Evolutionary conservation across 192 early-diverging fungal genomes (phyloP).

Genomic region (Physocladia obscura): DNA sequence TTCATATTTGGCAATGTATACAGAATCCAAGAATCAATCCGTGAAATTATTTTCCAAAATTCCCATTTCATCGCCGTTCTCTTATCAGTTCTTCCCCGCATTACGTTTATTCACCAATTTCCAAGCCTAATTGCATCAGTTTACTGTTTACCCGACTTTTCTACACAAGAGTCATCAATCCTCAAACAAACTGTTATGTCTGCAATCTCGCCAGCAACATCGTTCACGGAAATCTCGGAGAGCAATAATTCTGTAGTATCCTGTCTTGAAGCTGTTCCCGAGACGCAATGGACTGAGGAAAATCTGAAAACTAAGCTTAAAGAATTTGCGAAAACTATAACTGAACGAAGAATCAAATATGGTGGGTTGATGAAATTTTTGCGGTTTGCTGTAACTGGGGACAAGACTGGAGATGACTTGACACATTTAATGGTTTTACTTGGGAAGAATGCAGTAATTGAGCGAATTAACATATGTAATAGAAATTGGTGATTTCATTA

Average conservation of each 20-base stretch:
- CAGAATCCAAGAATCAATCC: not conserved
- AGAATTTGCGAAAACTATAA: not conserved
- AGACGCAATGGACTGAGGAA: constrained; percentile 19
- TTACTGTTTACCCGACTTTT: not conserved
- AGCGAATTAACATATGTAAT: constrained; percentile 17
- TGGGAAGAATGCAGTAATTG: constrained; percentile 23
- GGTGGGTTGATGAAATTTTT: constrained; percentile 24
- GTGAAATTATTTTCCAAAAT: too few species aligned
- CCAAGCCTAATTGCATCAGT: not conserved
- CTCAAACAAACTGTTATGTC: not conserved
- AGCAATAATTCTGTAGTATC: not conserved
- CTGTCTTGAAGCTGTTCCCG: not conserved
- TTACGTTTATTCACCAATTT: not conserved
- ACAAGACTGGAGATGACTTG: constrained; percentile 35
- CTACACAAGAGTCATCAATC: not conserved
- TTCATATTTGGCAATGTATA: not conserved
- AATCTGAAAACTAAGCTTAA: constrained; percentile 14
- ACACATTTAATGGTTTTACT: constrained; percentile 20
- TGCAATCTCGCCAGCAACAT: not conserved
- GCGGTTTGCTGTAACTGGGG: constrained; percentile 34
- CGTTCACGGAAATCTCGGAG: not conserved
- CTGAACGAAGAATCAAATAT: not conserved
- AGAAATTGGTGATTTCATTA: too few species aligned
- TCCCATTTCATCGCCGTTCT: not conserved
- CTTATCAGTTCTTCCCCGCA: not conserved